Conservation (phyloP, 2,329 filamentous ascomycete genomes). For the Dendryphion nanum region DNA sequence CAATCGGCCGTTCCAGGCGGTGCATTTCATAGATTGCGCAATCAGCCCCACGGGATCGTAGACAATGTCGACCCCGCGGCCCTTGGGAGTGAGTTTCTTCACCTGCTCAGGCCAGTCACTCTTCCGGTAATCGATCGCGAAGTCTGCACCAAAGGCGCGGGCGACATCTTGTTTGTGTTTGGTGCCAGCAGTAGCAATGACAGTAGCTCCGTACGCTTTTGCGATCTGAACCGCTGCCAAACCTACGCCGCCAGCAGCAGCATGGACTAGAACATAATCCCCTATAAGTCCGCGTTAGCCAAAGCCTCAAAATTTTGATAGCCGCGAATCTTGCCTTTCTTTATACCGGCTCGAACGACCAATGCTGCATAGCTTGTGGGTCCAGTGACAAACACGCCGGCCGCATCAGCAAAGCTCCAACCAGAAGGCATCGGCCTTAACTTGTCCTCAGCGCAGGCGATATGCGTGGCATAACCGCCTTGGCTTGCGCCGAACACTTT, state of each 20-base stretch:
- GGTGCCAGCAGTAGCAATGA: conserved; percentile 88
- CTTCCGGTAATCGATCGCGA: conserved; percentile 73
- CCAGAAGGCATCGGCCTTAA: conserved; percentile 74
- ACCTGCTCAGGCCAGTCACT: conserved; percentile 65
- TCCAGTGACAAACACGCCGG: conserved; percentile 87
- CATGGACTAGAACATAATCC: conserved; percentile 87
- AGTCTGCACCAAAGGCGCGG: conserved; percentile 77
- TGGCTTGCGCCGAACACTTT: conserved; percentile 84
- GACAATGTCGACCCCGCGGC: conserved; percentile 81
- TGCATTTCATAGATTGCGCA: conserved; percentile 84
- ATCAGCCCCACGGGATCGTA: conserved; percentile 93
- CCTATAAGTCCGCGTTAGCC: conserved; percentile 45
- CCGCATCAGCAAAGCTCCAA: conserved; percentile 82
- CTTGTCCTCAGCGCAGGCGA: conserved; percentile 63
- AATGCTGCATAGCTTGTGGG: conserved; percentile 86
- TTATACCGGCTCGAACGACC: conserved; percentile 73
- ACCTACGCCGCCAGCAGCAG: conserved; percentile 88
- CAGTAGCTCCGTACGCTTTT: conserved; percentile 85
- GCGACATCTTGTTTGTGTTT: conserved; percentile 78
- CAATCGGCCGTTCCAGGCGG: conserved; percentile 87
- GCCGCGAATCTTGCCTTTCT: conserved; percentile 45
- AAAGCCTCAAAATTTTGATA: background rate
- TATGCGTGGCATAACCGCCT: conserved; percentile 79
- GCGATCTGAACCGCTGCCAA: conserved; percentile 90
- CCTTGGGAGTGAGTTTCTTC: conserved; percentile 72